Percentiles rank a stretch among this genome's conserved stretches.
Conservation (phyloP, 805 yeast genomes). For the Candida morakotiae region DNA sequence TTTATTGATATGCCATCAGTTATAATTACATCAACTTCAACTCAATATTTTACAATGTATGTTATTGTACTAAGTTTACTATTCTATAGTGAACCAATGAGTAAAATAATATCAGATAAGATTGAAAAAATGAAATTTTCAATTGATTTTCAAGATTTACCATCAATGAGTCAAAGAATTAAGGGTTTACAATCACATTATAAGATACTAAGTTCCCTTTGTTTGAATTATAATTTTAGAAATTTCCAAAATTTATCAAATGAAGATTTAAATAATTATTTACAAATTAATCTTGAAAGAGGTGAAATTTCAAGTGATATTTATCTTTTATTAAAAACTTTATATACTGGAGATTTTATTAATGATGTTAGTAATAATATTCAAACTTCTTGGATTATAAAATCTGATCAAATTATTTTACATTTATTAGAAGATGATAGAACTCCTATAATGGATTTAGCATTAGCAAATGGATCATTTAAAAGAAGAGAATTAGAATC, state of each 20-base stretch:
- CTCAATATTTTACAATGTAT: conserved; percentile 66
- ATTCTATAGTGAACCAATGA: conserved; percentile 70
- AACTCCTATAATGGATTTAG: conserved; percentile 34
- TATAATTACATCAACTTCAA: conserved; percentile 64
- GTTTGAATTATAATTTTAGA: conserved; percentile 46
- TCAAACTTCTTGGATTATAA: conserved; percentile 30
- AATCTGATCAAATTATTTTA: conserved; percentile 36
- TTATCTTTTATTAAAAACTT: conserved; percentile 31
- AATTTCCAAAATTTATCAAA: conserved; percentile 48
- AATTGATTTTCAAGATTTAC: conserved; percentile 62
- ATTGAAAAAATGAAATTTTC: conserved; percentile 65
- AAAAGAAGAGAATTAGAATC: conserved; percentile 32
- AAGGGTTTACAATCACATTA: conserved; percentile 46
- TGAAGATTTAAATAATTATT: conserved; percentile 41
- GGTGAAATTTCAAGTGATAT: conserved; percentile 32
- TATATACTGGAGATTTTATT: conserved; percentile 30
- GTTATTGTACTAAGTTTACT: conserved; percentile 59
- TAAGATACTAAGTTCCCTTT: conserved; percentile 35
- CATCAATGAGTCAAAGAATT: conserved; percentile 46
- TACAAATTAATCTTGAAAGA: conserved; percentile 29
- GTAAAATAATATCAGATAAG: conserved; percentile 51
- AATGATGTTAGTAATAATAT: conserved; percentile 16
- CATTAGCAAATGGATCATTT: conserved; percentile 30
- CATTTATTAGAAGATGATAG: conserved; percentile 41
- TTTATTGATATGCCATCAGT: conserved; percentile 68